Evolutionary conservation across 2,329 filamentous ascomycete species (phyloP).

Genomic region (Plenodomus lindquistii): DNA sequence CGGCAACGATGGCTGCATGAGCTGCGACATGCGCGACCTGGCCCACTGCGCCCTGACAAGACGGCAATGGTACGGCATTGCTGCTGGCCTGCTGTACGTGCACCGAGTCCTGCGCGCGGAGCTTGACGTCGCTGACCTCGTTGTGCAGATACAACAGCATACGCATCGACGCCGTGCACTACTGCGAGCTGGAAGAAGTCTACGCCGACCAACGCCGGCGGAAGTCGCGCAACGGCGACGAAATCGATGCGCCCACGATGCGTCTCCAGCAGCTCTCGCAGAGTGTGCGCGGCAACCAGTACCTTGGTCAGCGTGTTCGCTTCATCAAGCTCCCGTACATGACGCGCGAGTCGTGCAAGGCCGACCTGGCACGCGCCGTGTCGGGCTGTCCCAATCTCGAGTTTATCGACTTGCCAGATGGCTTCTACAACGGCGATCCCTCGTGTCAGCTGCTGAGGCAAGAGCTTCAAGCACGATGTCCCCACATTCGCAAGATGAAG

Average conservation of each 20-base stretch:
- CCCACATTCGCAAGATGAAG: conserved; percentile 85
- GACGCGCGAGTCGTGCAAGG: conserved; percentile 84
- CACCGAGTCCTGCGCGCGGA: background rate
- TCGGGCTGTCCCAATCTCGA: conserved; percentile 82
- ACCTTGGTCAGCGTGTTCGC: conserved; percentile 69
- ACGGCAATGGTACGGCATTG: conserved; percentile 69
- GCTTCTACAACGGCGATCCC: conserved; percentile 80
- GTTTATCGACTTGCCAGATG: conserved; percentile 89
- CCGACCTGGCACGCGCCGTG: conserved; percentile 82
- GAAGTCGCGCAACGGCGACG: conserved; percentile 68
- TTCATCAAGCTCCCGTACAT: conserved; percentile 93
- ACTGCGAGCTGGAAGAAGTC: conserved; percentile 83
- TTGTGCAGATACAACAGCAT: conserved; percentile 76
- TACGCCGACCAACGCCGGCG: conserved; percentile 71
- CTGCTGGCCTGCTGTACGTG: conserved; percentile 66
- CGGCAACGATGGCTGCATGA: conserved; percentile 81
- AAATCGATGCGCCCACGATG: conserved; percentile 76
- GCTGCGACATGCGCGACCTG: conserved; percentile 89
- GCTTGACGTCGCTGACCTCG: conserved; percentile 8
- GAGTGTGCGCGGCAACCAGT: conserved; percentile 77
- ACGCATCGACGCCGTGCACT: conserved; percentile 91
- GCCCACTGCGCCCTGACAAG: conserved; percentile 77
- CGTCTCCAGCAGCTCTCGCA: conserved; percentile 79
- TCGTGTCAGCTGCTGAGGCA: conserved; percentile 75
- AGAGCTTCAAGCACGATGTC: conserved; percentile 82